These are phyloP conservation scores for Pseudomicrostroma phylloplanum DNA, from an alignment of 1,284 basidiomycete genomes.

Conservation along the genomic window DNA sequence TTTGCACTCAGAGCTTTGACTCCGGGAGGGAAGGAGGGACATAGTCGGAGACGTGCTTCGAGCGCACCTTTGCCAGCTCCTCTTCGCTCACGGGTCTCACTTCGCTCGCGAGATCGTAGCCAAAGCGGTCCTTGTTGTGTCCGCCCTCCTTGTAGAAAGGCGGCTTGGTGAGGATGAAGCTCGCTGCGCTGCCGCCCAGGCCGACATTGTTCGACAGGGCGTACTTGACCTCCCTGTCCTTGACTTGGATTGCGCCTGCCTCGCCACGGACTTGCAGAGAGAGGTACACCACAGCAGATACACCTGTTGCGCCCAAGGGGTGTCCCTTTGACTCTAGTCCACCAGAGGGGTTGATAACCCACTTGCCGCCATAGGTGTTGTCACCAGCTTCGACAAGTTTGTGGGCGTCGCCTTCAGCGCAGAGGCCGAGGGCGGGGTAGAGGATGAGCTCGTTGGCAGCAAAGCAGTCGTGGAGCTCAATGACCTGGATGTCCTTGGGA, in stretches of 20 bases:
- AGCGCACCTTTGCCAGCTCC: conserved; percentile 37
- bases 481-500: conserved; percentile 69
- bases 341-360: conserved; percentile 75
- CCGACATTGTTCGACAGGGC: conserved; percentile 78
- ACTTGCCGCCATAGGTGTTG: conserved; percentile 70
- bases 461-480: conserved; percentile 81
- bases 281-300: conserved; percentile 84
- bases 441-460: conserved; percentile 64
- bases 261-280: conserved; percentile 57
- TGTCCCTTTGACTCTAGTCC: conserved; percentile 76
- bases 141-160: conserved; percentile 35
- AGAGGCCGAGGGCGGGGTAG: conserved; percentile 75
- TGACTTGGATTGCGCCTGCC: conserved; percentile 56
- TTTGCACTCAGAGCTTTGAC: conserved; percentile 8
- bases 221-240: conserved; percentile 63
- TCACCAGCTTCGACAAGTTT: conserved; percentile 70
- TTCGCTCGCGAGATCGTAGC: conserved; percentile 39
- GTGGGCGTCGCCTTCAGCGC: conserved; percentile 64
- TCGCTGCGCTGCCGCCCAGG: conserved; percentile 57
- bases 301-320: conserved; percentile 73
- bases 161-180: conserved; percentile 31
- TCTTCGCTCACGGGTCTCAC: conserved; percentile 34
- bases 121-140: conserved; percentile 33
- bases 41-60: conserved; percentile 40
- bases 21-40: conserved; percentile 20